Evolutionary conservation across 208 protist genomes (phyloP), one percentile per base, ranked within the genome.

Genomic region (Leptomonas pyrrhocoris): DNA sequence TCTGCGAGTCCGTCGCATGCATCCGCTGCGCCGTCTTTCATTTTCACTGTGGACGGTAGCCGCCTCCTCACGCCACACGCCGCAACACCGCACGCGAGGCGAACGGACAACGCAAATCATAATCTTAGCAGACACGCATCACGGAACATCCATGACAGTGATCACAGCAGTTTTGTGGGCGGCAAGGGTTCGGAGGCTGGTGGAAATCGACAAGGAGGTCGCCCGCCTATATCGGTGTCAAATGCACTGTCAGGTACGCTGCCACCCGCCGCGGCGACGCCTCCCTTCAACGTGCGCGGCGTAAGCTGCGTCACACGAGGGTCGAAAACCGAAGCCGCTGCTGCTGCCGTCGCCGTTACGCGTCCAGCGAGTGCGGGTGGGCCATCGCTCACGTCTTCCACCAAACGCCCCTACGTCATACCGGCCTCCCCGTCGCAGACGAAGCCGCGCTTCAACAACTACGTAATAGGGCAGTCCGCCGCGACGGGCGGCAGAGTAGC

Each of bases 361-460:
- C 61, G 61, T 19, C 46, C 46, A 2, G 54, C 30, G 18, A 59
- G n/a, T 45, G 30, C 34, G 21, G 34, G 54, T 25, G 11, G 28
- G n/a, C 8, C 8, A 11, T 2, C 43, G 16, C 25, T 15, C 2
- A 16, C 38, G 23, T 21, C 21, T 1, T 31, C 6, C 55, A 38
- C 1, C 27, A 45, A 19, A 23, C 56, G 38, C 12, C 23, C 58
- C 25, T 36, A n/a, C 69, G 19, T 55, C 34, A 28, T 38, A 15
- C 6, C 15, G 11, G 36, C 64, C 15, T 28, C 72, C 0, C 19
- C 55, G 18, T 40, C 61, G 19, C 19, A 30, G 38, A 27, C 53
- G 23, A n/a, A 40, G 5, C 50, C 70, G 55, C 62, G 59, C 6
- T 30, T 69, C 42, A 76, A 76, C 38, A 76, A 76, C 56, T 76